Conservation (phyloP, 495 filamentous ascomycete species). For the Penicillium odoratum region DNA sequence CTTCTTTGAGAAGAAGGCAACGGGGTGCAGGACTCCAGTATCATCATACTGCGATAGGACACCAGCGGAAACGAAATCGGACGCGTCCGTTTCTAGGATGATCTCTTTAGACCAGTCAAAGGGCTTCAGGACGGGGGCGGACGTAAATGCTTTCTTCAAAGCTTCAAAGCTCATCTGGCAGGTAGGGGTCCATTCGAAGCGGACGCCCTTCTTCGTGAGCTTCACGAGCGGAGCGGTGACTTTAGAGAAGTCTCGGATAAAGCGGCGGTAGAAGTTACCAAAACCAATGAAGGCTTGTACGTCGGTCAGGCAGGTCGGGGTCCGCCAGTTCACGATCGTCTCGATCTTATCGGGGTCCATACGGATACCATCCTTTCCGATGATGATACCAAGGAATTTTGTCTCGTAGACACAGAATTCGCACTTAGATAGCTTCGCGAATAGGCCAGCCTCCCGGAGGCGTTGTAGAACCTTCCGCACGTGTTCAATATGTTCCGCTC, state of each 20-base stretch:
- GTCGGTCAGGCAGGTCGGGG: background rate
- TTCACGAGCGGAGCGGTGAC: background rate
- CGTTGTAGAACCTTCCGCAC: background rate
- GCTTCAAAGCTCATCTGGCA: background rate
- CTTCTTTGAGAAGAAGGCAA: background rate
- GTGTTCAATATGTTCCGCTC: constrained; percentile 1
- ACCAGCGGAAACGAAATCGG: background rate
- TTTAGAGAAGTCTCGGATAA: background rate
- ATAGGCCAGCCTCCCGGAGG: background rate
- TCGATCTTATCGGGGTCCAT: background rate
- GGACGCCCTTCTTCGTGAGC: background rate
- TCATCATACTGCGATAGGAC: background rate
- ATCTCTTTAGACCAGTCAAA: background rate
- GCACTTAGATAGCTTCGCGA: background rate
- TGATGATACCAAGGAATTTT: background rate
- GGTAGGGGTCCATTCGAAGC: background rate
- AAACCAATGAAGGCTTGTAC: background rate
- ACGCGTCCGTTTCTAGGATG: background rate
- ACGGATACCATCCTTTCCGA: background rate
- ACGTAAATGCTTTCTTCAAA: background rate
- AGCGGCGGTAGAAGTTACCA: background rate
- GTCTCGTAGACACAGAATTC: background rate
- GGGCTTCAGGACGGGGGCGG: background rate
- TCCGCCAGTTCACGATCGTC: background rate
- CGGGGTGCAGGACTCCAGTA: background rate